These are phyloP conservation scores for Wickerhamiella parazyma DNA, from an alignment of 805 yeast species.

Conservation along the genomic window DNA sequence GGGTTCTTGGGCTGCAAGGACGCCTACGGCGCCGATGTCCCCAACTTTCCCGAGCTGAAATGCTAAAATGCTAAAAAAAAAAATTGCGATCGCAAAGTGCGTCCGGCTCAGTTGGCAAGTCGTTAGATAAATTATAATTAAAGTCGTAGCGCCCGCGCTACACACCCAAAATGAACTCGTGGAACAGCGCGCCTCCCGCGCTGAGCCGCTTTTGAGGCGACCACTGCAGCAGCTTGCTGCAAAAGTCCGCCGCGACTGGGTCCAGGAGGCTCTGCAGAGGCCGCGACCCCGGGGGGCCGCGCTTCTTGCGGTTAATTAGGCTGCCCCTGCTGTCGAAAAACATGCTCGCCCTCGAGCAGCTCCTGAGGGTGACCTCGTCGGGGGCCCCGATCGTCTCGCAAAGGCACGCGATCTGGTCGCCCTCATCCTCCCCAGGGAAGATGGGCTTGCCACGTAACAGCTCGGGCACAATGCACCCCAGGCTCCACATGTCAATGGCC, in stretches of 20 bases:
- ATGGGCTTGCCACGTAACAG: constrained; percentile 83
- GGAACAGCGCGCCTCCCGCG: constrained; percentile 27
- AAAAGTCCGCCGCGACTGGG: constrained; percentile 22
- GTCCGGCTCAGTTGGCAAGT: too few relatives aligned
- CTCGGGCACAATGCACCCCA: constrained; percentile 94
- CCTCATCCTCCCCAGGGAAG: constrained; percentile 89
- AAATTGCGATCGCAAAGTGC: too few relatives aligned
- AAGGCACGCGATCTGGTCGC: constrained; percentile 78
- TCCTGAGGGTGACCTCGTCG: constrained; percentile 29
- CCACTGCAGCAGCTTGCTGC: constrained; percentile 59
- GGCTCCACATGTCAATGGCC: constrained; percentile 93
- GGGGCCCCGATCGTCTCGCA: constrained; percentile 89
- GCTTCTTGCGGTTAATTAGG: constrained; percentile 19
- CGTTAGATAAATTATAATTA: too few relatives aligned
- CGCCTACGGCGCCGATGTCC: constrained; percentile 1
- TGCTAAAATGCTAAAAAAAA: too few relatives aligned
- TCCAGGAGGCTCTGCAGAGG: constrained; percentile 11
- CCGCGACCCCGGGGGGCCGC: constrained; percentile 15
- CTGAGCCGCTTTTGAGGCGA: constrained; percentile 41
- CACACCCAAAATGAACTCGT: constrained; percentile 25
- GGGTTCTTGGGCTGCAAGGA: background rate
- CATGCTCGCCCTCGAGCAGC: constrained; percentile 26
- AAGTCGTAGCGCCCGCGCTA: constrained; percentile 3
- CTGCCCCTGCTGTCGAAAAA: constrained; percentile 28
- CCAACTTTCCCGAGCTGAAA: background rate